These are phyloP conservation scores for Deinandra increscens DNA, from an alignment of 129 eudicot species.

Conservation along the genomic window DNA sequence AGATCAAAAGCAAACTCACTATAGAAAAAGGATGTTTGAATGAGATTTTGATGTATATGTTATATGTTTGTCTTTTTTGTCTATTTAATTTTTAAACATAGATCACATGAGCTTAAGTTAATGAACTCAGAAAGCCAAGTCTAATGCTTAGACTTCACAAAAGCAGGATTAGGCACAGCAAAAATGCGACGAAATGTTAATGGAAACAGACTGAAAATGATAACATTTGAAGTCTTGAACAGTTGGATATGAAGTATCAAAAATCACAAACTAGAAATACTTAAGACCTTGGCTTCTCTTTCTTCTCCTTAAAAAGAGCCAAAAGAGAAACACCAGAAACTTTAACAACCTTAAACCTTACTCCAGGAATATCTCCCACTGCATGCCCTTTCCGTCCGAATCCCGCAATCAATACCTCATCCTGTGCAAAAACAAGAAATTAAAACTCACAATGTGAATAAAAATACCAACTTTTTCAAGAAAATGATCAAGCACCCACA, in stretches of 20 bases:
- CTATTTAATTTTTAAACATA: too few relatives aligned
- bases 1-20: too few relatives aligned
- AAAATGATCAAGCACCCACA: slow-evolving; percentile 19
- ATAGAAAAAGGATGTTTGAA: too few relatives aligned
- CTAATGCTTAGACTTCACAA: neutral
- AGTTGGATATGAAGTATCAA: neutral
- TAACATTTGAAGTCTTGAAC: slow-evolving; percentile 20
- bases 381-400: slow-evolving; percentile 51
- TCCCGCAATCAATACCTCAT: slow-evolving; percentile 45
- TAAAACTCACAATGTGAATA: neutral
- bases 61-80: too few relatives aligned
- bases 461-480: neutral
- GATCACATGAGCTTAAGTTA: neutral
- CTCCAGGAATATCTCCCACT: slow-evolving; percentile 63
- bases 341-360: slow-evolving; percentile 52
- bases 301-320: slow-evolving; percentile 61
- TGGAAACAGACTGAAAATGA: neutral
- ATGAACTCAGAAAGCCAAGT: neutral
- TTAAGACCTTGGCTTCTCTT: slow-evolving; percentile 48
- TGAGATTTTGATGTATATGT: too few relatives aligned
- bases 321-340: slow-evolving; percentile 54
- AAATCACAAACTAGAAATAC: slow-evolving; percentile 3
- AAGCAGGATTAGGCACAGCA: neutral
- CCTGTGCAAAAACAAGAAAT: slow-evolving; percentile 7
- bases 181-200: neutral